Percentiles rank a stretch among this genome's conserved stretches.
phyloP scores from a whole-genome alignment of 2,329 filamentous ascomycete genomes.

The Xylariaceae sp. region DNA sequence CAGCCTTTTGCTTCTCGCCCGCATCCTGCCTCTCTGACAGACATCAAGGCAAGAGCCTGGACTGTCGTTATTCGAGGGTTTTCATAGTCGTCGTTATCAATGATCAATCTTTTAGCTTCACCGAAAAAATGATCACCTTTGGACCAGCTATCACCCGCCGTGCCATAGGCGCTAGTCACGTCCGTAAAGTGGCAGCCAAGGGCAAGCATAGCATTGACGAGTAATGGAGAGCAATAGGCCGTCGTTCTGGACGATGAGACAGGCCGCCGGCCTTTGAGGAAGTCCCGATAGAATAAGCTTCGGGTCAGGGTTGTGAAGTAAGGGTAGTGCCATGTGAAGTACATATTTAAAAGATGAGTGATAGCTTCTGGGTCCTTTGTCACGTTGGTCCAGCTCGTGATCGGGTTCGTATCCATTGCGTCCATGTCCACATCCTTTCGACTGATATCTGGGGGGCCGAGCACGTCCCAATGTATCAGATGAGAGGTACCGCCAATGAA shows the following conservation, averaged over 20 bases:
- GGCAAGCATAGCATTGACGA: conserved; percentile 92
- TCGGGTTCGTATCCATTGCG: conserved; percentile 58
- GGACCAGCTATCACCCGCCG: conserved; percentile 71
- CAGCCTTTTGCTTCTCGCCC: conserved; percentile 92
- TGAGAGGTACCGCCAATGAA: conserved; percentile 95
- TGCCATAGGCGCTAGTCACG: conserved; percentile 65
- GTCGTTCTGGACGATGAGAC: conserved; percentile 46
- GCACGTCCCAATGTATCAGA: conserved; percentile 71
- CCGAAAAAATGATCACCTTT: conserved; percentile 96
- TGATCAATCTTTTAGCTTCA: conserved; percentile 83
- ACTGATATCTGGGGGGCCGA: conserved; percentile 36
- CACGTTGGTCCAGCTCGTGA: conserved; percentile 83
- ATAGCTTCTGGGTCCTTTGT: conserved; percentile 76
- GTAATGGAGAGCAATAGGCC: conserved; percentile 78
- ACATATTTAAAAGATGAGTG: conserved; percentile 89
- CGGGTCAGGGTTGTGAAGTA: conserved; percentile 92
- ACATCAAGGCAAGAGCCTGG: conserved; percentile 92
- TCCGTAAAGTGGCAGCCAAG: conserved; percentile 91
- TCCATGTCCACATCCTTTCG: conserved; percentile 45
- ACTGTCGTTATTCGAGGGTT: conserved; percentile 84
- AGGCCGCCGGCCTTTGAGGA: conserved; percentile 63
- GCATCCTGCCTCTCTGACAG: conserved; percentile 90
- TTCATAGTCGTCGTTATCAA: conserved; percentile 91
- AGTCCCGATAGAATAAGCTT: conserved; percentile 81
- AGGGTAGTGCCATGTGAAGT: conserved; percentile 96